Conservation (phyloP, 164 flowering plant species). For the Aristolochia fimbriata region DNA sequence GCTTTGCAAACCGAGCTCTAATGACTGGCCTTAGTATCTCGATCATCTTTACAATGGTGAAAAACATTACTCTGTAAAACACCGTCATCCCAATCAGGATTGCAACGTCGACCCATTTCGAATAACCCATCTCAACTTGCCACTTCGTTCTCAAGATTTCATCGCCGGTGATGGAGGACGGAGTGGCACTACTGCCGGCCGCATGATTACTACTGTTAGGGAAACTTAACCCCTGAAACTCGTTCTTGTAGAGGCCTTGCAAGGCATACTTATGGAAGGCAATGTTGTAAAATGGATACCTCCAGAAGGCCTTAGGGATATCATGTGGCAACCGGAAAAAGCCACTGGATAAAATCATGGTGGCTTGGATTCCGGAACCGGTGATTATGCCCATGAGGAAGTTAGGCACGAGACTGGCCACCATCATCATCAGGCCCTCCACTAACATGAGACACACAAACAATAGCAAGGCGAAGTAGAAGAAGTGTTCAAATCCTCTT, state of each 20-base stretch:
- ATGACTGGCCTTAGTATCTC: slow-evolving; percentile 29
- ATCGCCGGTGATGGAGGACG: slow-evolving; percentile 19
- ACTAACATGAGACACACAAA: slow-evolving; percentile 34
- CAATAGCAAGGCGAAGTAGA: slow-evolving; percentile 26
- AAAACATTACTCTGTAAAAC: slow-evolving; percentile 32
- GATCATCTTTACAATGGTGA: slow-evolving; percentile 24
- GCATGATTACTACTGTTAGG: slow-evolving; percentile 8
- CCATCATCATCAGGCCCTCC: slow-evolving; percentile 62
- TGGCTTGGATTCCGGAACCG: slow-evolving; percentile 52
- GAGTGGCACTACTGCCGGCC: too few relatives aligned
- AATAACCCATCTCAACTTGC: slow-evolving; percentile 35
- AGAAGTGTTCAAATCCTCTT: slow-evolving; percentile 20
- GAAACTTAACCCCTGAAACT: slow-evolving; percentile 28
- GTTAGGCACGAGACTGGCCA: slow-evolving; percentile 51
- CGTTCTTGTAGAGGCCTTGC: slow-evolving; percentile 45
- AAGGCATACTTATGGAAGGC: slow-evolving; percentile 38
- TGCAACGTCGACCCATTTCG: slow-evolving; percentile 46
- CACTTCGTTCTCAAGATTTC: slow-evolving; percentile 22
- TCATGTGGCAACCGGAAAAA: slow-evolving; percentile 45
- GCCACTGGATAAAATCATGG: slow-evolving; percentile 43
- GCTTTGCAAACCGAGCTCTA: slow-evolving; percentile 10
- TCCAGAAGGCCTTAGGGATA: slow-evolving; percentile 48
- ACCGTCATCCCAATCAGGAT: slow-evolving; percentile 44
- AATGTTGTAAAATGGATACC: slow-evolving; percentile 45
- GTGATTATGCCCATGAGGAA: slow-evolving; percentile 51